A percentile compares a stretch with the other conserved stretches of the same genome.
phyloP scores from a whole-genome alignment of 805 yeast species.

The Sugiyamaella marilandica region DNA sequence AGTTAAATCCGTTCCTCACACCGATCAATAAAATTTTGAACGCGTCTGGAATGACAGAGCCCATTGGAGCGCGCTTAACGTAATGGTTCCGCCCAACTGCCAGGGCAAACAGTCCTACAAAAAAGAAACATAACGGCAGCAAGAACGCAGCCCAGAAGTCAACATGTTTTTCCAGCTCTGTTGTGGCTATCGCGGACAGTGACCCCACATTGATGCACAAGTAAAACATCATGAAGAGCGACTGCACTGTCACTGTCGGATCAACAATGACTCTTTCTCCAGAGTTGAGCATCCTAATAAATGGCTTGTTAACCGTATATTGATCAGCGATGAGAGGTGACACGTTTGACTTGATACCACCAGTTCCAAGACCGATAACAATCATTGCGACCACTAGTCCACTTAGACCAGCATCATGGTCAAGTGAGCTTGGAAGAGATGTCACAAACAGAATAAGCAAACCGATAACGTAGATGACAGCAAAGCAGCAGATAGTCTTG shows the following conservation, averaged over 20 bases:
- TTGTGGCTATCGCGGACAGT: constrained; percentile 69
- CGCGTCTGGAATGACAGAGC: constrained; percentile 53
- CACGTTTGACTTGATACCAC: constrained; percentile 74
- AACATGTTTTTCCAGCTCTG: constrained; percentile 58
- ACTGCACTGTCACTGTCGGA: constrained; percentile 66
- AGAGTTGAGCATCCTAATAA: constrained; percentile 48
- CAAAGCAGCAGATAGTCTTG: constrained; percentile 59
- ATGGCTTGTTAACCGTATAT: constrained; percentile 56
- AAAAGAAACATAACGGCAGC: constrained; percentile 65
- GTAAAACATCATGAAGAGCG: constrained; percentile 71
- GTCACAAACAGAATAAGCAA: constrained; percentile 63
- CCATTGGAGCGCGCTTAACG: constrained; percentile 56
- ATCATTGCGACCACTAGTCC: constrained; percentile 56
- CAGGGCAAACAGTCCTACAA: constrained; percentile 51
- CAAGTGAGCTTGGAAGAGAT: constrained; percentile 56
- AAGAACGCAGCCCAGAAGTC: constrained; percentile 67
- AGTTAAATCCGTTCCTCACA: constrained; percentile 43
- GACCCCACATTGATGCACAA: constrained; percentile 74
- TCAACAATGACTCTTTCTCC: constrained; percentile 70
- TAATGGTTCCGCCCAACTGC: constrained; percentile 50
- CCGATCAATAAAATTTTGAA: constrained; percentile 44
- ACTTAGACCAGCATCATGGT: constrained; percentile 47
- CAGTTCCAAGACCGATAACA: constrained; percentile 70
- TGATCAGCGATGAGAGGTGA: constrained; percentile 74
- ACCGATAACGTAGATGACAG: constrained; percentile 56